phyloP scores from a whole-genome alignment of 768 basidiomycete genomes.

The Naganishia antarctica region DNA sequence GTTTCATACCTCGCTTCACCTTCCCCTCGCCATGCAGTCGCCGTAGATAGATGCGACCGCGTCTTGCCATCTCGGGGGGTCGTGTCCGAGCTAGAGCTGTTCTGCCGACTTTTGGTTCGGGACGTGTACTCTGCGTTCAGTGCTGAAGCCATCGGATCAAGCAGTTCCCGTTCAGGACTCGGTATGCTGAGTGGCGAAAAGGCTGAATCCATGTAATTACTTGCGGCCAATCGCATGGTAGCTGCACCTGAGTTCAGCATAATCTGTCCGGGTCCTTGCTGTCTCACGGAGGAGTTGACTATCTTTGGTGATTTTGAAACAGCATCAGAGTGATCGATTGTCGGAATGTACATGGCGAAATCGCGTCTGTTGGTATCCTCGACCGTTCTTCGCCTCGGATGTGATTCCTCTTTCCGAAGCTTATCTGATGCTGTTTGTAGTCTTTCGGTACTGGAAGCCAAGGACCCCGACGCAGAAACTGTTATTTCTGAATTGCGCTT shows the following conservation, averaged over 20 bases:
- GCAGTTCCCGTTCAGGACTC: constrained; percentile 83
- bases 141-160: constrained; percentile 67
- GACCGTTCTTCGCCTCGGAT: constrained; percentile 1
- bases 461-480: background rate
- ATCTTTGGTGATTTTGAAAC: background rate
- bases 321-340: background rate
- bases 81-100: constrained; percentile 23
- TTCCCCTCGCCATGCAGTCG: constrained; percentile 5
- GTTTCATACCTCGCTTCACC: constrained; percentile 56
- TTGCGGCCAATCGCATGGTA: constrained; percentile 42
- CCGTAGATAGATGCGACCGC: background rate
- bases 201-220: constrained; percentile 48
- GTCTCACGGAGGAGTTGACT: background rate
- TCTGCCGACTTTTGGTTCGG: constrained; percentile 4
- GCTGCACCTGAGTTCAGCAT: constrained; percentile 31
- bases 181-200: constrained; percentile 82
- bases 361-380: constrained; percentile 11
- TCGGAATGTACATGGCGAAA: background rate
- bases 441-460: background rate
- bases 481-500: background rate
- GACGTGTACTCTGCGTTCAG: background rate
- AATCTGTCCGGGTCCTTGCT: constrained; percentile 21
- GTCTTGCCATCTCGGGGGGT: background rate
- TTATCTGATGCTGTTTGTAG: background rate
- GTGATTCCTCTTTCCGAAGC: background rate